A percentile compares a stretch with the other conserved stretches of the same genome.
Conservation (phyloP, 2,329 filamentous ascomycete species). For the Diaporthe capsici region DNA sequence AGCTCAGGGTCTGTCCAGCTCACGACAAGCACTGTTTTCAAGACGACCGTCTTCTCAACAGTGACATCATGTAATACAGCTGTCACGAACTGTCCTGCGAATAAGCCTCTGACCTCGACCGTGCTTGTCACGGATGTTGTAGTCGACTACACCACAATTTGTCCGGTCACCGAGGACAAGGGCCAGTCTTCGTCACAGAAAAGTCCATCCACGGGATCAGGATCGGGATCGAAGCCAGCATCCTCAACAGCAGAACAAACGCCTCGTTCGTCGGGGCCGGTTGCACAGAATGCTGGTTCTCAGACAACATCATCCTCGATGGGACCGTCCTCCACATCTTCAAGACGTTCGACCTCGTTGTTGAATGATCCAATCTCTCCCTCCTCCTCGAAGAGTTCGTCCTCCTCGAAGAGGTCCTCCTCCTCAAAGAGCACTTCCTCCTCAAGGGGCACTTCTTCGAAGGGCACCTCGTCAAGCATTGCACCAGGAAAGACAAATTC, state of each 20-base stretch:
- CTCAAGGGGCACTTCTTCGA: neutral
- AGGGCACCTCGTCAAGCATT: neutral
- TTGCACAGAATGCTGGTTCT: neutral
- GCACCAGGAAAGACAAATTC: neutral
- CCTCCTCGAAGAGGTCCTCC: neutral
- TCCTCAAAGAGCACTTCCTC: neutral
- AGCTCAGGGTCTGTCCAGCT: constrained; percentile 16
- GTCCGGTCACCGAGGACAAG: constrained; percentile 10
- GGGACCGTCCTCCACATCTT: neutral
- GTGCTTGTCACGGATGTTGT: constrained; percentile 25
- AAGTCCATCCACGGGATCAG: neutral
- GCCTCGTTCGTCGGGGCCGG: neutral
- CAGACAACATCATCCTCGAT: neutral
- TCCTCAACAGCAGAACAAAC: neutral
- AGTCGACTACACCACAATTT: constrained; percentile 32
- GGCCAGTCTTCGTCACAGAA: neutral
- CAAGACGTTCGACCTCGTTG: neutral
- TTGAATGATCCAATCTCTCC: neutral
- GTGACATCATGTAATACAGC: constrained; percentile 26
- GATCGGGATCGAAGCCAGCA: neutral
- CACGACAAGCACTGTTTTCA: constrained; percentile 22
- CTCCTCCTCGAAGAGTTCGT: neutral
- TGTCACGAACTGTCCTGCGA: constrained; percentile 34
- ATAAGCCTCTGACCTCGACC: constrained; percentile 6
- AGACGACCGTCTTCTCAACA: constrained; percentile 21